Percentiles rank a stretch among this genome's conserved stretches.
These are phyloP conservation scores for Oropetium thomaeum DNA, from an alignment of 176 grass and related monocot species.

Conservation along the genomic window DNA sequence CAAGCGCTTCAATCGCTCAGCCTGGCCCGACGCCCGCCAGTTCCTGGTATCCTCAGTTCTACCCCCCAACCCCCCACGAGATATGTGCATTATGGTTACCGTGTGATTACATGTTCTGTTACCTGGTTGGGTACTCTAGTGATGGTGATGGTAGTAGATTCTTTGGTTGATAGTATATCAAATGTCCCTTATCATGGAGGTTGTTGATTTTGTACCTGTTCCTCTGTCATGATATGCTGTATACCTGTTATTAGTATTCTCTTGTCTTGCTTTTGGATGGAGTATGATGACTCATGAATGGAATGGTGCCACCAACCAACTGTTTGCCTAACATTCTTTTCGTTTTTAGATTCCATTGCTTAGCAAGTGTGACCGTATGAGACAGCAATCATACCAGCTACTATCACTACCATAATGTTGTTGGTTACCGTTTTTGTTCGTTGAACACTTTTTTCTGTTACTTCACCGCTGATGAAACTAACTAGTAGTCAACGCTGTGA, in stretches of 20 bases:
- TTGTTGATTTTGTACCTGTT: conserved; percentile 36
- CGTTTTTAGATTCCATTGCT: conserved; percentile 38
- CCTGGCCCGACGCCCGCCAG: conserved; percentile 88
- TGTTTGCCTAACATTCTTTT: conserved; percentile 21
- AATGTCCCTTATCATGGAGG: conserved; percentile 23
- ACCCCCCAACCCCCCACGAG: too few species aligned
- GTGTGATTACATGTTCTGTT: too few species aligned
- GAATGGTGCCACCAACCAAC: conserved; percentile 34
- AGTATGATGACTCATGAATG: conserved; percentile 30
- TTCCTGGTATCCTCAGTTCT: conserved; percentile 61
- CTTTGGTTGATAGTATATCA: too few species aligned
- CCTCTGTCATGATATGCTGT: conserved; percentile 1
- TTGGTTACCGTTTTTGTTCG: neutral
- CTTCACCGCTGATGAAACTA: neutral
- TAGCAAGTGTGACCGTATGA: conserved; percentile 8
- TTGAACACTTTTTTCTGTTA: neutral
- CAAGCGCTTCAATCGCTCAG: conserved; percentile 88
- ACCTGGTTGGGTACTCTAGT: conserved; percentile 1
- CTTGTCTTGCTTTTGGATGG: conserved; percentile 32
- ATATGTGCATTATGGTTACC: neutral
- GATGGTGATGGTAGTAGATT: conserved; percentile 10
- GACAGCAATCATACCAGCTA: conserved; percentile 41
- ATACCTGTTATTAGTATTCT: conserved; percentile 20
- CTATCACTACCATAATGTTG: conserved; percentile 23
- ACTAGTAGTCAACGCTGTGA: neutral